These are phyloP conservation scores for Licmophora abbreviata DNA, from an alignment of 108 stramenopile species.

Conservation along the genomic window DNA sequence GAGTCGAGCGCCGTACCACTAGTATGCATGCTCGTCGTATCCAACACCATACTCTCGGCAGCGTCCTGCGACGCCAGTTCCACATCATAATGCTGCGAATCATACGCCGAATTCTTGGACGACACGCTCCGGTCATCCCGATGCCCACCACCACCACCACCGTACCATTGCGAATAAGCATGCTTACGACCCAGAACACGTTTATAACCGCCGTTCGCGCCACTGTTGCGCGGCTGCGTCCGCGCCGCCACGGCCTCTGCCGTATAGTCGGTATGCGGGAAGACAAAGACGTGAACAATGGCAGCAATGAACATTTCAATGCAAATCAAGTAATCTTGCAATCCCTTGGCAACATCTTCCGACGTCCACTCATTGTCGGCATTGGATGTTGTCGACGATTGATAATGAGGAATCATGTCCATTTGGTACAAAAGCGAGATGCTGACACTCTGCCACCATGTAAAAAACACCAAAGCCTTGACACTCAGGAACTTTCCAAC, in stretches of 20 bases:
- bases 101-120: constrained; percentile 2
- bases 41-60: neutral
- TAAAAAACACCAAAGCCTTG: constrained; percentile 94
- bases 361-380: constrained; percentile 52
- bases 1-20: no score
- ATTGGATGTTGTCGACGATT: constrained; percentile 8
- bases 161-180: constrained; percentile 23
- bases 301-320: constrained; percentile 96
- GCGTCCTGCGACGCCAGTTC: neutral
- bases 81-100: constrained; percentile 1
- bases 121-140: neutral
- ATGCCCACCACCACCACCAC: constrained; percentile 24
- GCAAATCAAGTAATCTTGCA: constrained; percentile 96
- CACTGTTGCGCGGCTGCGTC: constrained; percentile 26
- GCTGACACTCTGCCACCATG: constrained; percentile 90
- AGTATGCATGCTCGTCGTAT: neutral
- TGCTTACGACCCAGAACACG: constrained; percentile 23
- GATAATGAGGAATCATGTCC: constrained; percentile 77
- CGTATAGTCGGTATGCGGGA: constrained; percentile 85
- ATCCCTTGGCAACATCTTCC: constrained; percentile 90
- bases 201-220: constrained; percentile 25
- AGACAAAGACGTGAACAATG: constrained; percentile 89
- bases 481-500: constrained; percentile 93
- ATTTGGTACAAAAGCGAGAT: constrained; percentile 78
- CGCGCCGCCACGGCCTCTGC: constrained; percentile 55